Conservation (phyloP, 2,329 filamentous ascomycete genomes). For the Emericellopsis cladophorae region DNA sequence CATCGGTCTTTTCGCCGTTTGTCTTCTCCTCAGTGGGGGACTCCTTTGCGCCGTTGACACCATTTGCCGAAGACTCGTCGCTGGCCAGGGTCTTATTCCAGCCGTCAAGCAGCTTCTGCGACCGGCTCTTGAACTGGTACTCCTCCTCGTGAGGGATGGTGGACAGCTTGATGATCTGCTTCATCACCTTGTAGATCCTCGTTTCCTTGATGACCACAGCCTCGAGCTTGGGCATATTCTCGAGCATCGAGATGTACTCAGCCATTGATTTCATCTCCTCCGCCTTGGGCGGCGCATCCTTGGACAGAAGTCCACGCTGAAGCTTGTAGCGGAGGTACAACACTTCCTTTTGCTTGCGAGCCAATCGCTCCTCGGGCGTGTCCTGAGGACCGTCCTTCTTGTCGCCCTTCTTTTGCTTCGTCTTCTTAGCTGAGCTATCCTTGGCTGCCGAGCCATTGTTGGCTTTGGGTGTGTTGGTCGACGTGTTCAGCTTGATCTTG, state of each 20-base stretch:
- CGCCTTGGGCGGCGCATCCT: conserved; percentile 75
- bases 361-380: conserved; percentile 42
- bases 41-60: conserved; percentile 31
- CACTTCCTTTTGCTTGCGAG: conserved; percentile 62
- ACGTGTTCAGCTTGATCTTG: conserved; percentile 52
- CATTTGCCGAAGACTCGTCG: conserved; percentile 36
- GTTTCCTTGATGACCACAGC: conserved; percentile 78
- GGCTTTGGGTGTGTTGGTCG: conserved; percentile 51
- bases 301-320: conserved; percentile 82
- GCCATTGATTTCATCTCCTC: conserved; percentile 73
- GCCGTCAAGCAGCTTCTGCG: conserved; percentile 64
- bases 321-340: conserved; percentile 88
- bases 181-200: conserved; percentile 98
- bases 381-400: conserved; percentile 45
- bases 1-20: conserved; percentile 18
- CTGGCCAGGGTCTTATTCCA: conserved; percentile 77
- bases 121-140: conserved; percentile 78
- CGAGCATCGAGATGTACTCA: conserved; percentile 67
- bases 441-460: conserved; percentile 48
- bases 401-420: conserved; percentile 41
- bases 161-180: conserved; percentile 80
- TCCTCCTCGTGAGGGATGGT: conserved; percentile 81
- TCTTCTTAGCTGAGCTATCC: conserved; percentile 42
- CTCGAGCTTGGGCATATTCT: conserved; percentile 63
- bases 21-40: conserved; percentile 26